A percentile compares a stretch with the other conserved stretches of the same genome.
Conservation (phyloP, 2,329 filamentous ascomycete genomes). For the Fusarium subglutinans region DNA sequence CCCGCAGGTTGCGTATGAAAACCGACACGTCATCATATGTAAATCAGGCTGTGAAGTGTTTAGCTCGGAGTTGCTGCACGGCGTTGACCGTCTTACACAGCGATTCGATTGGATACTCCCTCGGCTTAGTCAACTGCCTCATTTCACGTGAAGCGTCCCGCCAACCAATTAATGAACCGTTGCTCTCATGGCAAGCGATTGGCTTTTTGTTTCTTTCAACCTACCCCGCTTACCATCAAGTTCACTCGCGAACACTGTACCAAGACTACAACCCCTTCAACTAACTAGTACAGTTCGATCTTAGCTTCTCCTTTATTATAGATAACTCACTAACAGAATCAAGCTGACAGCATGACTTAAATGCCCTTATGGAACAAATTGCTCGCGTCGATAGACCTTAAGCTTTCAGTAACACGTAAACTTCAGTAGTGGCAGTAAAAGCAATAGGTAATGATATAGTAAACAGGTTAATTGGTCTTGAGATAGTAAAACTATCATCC, state of each 20-base stretch:
- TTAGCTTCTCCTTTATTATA: neutral
- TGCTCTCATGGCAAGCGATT: neutral
- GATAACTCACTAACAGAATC: neutral
- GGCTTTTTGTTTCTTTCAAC: neutral
- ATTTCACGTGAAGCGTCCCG: fast-evolving
- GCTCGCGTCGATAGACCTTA: no score
- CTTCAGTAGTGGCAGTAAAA: no score
- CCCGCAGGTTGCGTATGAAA: fast-evolving
- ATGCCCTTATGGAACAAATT: no score
- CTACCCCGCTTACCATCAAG: neutral
- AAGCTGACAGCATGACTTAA: neutral
- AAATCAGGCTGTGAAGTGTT: neutral
- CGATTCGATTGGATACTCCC: neutral
- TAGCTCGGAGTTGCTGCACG: neutral
- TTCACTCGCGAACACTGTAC: neutral
- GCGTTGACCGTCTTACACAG: neutral
- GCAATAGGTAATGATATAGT: neutral
- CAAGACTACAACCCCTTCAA: neutral
- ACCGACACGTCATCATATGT: neutral
- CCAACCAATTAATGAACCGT: fast-evolving
- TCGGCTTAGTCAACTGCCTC: neutral
- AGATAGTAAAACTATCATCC: neutral
- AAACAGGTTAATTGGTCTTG: neutral
- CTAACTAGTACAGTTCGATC: neutral
- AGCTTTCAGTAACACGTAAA: no score